Evolutionary conservation across 2,329 filamentous ascomycete species (phyloP), one percentile per base, ranked within the genome.

Genomic region (Aspergillus pseudonomiae): DNA sequence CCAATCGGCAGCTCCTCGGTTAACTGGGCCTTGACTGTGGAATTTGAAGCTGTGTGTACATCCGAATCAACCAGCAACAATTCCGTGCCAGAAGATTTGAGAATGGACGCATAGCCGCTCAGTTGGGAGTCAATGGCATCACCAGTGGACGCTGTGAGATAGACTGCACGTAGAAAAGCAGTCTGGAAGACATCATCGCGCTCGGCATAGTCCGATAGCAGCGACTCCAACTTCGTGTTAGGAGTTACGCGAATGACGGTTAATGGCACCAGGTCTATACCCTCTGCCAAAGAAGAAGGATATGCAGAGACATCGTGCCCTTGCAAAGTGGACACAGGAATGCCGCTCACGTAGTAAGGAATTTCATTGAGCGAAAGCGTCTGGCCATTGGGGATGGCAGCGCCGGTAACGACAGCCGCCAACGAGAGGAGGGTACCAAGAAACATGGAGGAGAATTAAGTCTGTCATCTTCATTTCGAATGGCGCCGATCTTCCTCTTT

Each of bases 1-100:
- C 84, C 83, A 14, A 78, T 67, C 6, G 80, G 78, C 10, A 85
- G 53, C 43, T 67, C 62, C 5, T 63, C 62, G 12, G 59, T 66
- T 28, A 64, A 24, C 6, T 46, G 45, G 2, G 52, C 55, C 10
- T 14, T 30, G 7, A 52, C 3, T 11, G 48, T 26, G 11, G 28
- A 2, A 52, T 21, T 24, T 24, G 30, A 12, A 21, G 52, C n/a
- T 24, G 10, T 26, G 46, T 11, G 58, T 34, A 36, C 21, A 2
- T 36, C 34, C 5, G 56, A 24, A 14, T 61, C 54, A 5, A 61
- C 53, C 28, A 68, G 41, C 3, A 63, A 9, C 14, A 66, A 9
- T 14, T 53, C 57, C 19, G 52, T 63, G 9, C 60, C 62, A 14
- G 39, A 30, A 3, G 53, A 50, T 11, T 46, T n/a, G 1, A 65